Evolutionary conservation across 495 filamentous ascomycete species (phyloP), one percentile per base, ranked within the genome.

Genomic region (Aspergillus sparsus): DNA sequence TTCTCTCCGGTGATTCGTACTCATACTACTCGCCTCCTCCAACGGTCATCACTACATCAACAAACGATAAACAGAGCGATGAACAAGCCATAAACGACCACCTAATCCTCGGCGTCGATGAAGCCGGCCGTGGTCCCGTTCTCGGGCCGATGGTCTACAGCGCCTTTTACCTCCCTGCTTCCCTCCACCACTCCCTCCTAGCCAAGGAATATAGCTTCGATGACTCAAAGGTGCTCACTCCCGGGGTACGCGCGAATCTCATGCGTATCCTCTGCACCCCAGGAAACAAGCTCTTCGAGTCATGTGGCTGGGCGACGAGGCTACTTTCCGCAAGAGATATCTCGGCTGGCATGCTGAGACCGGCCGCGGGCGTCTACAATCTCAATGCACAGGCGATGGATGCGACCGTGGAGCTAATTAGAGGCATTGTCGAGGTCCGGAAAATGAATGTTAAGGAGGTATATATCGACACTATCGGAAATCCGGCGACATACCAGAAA

Each of bases 311-410:
- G 85, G 92, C 91, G 9, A 83, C 88, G 6, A 85, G 87, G 6
- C 75, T 87, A 11, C 86, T 98, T 56, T 96, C 92, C 4, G 90
- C 92, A 12, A 85, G 90, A 37, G 89, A 93, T 71, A 96, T 96
- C 54, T 82, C 83, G 16, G 81, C 90, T 2, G 85, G 87, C 51
- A 95, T 96, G 88, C 82, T 97, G 70, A 80, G 82, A 32, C 80
- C 91, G 11, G 63, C 71, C 42, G 71, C 72, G 0, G 82, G 80
- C 5, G 77, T 80, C 0, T 97, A 97, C 75, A 98, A 98, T 69
- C 81, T 98, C 55, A 98, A 98, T 74, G 92, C 92, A n/a, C 94
- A 98, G 73, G 94, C 94, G 1, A 89, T 96, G 83, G 93, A 98
- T 74, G 92, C 94, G 0, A 98, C 94, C 1, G 83, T 95, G n/a